These are phyloP conservation scores for Chlamydomonas asymmetrica DNA, from an alignment of 139 green algal species.

Conservation along the genomic window DNA sequence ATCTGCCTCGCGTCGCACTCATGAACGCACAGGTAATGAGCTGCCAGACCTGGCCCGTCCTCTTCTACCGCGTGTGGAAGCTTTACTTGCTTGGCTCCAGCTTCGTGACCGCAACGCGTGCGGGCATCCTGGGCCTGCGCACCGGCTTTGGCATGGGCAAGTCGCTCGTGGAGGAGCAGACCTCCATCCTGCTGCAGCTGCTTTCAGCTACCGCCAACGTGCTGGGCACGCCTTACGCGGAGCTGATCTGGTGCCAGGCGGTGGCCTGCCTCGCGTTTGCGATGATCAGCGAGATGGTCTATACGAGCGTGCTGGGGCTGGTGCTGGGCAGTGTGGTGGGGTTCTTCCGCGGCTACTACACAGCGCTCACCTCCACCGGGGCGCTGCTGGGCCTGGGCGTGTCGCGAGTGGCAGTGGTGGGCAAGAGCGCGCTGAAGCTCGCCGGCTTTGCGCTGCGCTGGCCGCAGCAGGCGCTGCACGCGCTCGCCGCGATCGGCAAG, in stretches of 20 bases:
- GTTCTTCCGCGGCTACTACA: constrained; percentile 11
- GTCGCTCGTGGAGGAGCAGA: constrained; percentile 36
- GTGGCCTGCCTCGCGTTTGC: constrained; percentile 34
- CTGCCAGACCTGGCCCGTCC: constrained; percentile 7
- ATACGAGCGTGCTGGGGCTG: constrained; percentile 21
- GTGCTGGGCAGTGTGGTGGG: constrained; percentile 14
- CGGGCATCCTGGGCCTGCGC: constrained; percentile 1
- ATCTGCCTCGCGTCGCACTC: too few species aligned
- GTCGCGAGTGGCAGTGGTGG: too few species aligned
- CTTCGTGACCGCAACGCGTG: not conserved
- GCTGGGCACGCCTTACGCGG: constrained; percentile 29
- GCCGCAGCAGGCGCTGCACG: too few species aligned
- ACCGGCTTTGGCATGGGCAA: constrained; percentile 24
- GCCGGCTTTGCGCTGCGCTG: too few species aligned
- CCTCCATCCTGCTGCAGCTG: constrained; percentile 23
- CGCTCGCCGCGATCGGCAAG: too few species aligned
- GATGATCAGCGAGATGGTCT: constrained; percentile 31
- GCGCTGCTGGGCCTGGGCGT: too few species aligned
- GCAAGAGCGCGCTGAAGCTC: too few species aligned
- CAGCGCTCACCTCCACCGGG: too few species aligned
- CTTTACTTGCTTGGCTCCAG: constrained; percentile 19
- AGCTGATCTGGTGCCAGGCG: constrained; percentile 36
- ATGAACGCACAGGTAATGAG: too few species aligned
- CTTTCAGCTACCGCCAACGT: constrained; percentile 18
- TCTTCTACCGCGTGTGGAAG: constrained; percentile 27